Conservation (phyloP, 495 filamentous ascomycete species). For the Ramalina intermedia region DNA sequence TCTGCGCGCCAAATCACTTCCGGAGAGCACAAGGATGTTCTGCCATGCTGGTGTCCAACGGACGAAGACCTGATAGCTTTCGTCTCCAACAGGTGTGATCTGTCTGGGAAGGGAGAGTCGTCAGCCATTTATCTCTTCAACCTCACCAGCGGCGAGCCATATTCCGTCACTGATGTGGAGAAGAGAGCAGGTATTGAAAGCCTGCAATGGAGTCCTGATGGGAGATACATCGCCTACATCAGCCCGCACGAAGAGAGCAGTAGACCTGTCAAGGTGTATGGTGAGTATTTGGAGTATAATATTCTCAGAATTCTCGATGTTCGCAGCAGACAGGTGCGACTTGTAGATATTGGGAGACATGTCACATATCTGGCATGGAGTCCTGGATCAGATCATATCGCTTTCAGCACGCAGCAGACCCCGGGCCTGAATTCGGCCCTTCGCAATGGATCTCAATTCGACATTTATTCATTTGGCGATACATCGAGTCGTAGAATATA, state of each 20-base stretch:
- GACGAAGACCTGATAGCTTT: slow-evolving; percentile 12
- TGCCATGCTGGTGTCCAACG: slow-evolving; percentile 9
- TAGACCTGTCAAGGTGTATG: slow-evolving; percentile 4
- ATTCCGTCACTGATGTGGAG: slow-evolving; percentile 8
- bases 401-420: background rate
- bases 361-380: slow-evolving; percentile 8
- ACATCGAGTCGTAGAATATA: background rate
- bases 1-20: slow-evolving; percentile 15
- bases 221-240: slow-evolving; percentile 15
- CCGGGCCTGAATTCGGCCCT: slow-evolving; percentile 3
- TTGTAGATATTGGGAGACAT: background rate
- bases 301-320: slow-evolving; percentile 3
- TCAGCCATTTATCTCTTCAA: slow-evolving; percentile 15
- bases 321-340: background rate
- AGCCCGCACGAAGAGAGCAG: slow-evolving; percentile 13
- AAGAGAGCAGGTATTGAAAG: slow-evolving; percentile 9
- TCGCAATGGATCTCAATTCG: background rate
- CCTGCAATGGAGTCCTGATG: slow-evolving; percentile 14
- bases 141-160: slow-evolving; percentile 2
- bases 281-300: slow-evolving; percentile 7
- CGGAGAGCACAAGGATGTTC: slow-evolving; percentile 10
- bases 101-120: slow-evolving; percentile 1
- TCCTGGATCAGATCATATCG: background rate
- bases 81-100: slow-evolving; percentile 14
- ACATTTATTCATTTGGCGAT: background rate